Evolutionary conservation across 1,139 yeast genomes (phyloP).

Genomic region (Suhomyces anneliseae): DNA sequence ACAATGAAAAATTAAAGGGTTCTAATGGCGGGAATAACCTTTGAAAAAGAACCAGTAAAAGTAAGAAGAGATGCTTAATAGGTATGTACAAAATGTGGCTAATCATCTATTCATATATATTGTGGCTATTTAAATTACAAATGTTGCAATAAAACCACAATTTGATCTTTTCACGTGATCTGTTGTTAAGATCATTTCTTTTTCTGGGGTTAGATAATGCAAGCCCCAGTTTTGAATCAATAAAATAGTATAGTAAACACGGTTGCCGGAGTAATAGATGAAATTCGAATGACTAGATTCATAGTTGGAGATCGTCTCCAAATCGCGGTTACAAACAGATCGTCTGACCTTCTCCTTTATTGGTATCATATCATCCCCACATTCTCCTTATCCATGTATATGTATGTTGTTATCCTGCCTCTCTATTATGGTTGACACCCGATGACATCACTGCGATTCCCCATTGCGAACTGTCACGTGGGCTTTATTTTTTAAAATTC

Average conservation of each 20-base stretch:
- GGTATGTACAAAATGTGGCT: slow-evolving; percentile 3
- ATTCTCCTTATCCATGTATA: neutral
- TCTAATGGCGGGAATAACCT: neutral
- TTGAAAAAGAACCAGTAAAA: neutral
- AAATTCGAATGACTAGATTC: too few relatives aligned
- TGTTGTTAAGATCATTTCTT: neutral
- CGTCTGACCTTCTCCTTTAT: neutral
- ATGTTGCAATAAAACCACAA: slow-evolving; percentile 16
- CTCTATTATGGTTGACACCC: neutral
- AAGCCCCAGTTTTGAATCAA: neutral
- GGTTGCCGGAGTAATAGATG: too few relatives aligned
- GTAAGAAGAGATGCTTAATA: neutral
- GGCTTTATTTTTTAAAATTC: neutral
- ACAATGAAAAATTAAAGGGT: too few relatives aligned
- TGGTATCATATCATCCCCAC: neutral
- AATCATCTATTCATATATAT: neutral
- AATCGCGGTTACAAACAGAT: too few relatives aligned
- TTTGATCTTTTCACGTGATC: slow-evolving; percentile 14
- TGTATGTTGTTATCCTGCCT: neutral
- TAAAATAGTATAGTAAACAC: too few relatives aligned
- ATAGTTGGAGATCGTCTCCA: too few relatives aligned
- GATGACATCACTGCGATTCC: neutral
- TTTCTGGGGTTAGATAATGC: neutral
- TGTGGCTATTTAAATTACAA: neutral
- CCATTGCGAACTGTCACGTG: slow-evolving; percentile 12